phyloP scores from a whole-genome alignment of 2,329 filamentous ascomycete species.

The Xylaria sp. region DNA sequence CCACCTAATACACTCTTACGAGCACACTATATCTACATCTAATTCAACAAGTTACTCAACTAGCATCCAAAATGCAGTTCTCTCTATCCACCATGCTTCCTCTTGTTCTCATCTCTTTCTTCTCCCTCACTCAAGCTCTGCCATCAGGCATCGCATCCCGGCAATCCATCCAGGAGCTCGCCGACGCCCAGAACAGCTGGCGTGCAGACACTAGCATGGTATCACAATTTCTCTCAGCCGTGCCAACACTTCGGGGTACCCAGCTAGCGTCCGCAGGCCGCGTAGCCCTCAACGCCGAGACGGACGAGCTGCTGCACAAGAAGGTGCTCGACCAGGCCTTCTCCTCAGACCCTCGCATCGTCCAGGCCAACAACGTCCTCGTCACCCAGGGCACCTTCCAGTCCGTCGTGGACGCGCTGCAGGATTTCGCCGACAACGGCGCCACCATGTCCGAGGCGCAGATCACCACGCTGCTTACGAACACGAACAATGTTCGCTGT shows the following conservation, averaged over 20 bases:
- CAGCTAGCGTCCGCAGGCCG: slow-evolving; percentile 21
- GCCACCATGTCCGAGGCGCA: slow-evolving; percentile 13
- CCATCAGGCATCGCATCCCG: neutral
- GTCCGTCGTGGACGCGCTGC: slow-evolving; percentile 33
- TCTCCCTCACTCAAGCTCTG: slow-evolving; percentile 17
- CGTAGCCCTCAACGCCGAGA: slow-evolving; percentile 34
- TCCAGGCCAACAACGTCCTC: slow-evolving; percentile 28
- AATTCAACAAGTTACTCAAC: neutral
- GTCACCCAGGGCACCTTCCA: slow-evolving; percentile 34
- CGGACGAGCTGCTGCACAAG: slow-evolving; percentile 36
- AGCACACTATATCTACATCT: neutral
- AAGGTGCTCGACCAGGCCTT: slow-evolving; percentile 31
- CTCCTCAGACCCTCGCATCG: slow-evolving; percentile 12
- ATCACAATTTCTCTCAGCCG: slow-evolving; percentile 35
- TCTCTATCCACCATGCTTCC: slow-evolving; percentile 16
- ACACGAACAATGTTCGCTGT: slow-evolving; percentile 31
- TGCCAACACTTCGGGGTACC: slow-evolving; percentile 16
- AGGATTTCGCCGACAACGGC: slow-evolving; percentile 20
- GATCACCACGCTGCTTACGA: slow-evolving; percentile 12
- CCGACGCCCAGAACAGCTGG: slow-evolving; percentile 35
- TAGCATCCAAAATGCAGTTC: slow-evolving; percentile 29
- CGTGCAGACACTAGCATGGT: slow-evolving; percentile 28
- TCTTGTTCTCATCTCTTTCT: slow-evolving; percentile 16
- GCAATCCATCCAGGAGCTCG: slow-evolving; percentile 16
- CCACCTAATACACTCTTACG: neutral